Percentiles rank a stretch among this genome's conserved stretches.
These are phyloP conservation scores for Babesia sp. DNA, from an alignment of 169 alveolate genomes.

Conservation along the genomic window DNA sequence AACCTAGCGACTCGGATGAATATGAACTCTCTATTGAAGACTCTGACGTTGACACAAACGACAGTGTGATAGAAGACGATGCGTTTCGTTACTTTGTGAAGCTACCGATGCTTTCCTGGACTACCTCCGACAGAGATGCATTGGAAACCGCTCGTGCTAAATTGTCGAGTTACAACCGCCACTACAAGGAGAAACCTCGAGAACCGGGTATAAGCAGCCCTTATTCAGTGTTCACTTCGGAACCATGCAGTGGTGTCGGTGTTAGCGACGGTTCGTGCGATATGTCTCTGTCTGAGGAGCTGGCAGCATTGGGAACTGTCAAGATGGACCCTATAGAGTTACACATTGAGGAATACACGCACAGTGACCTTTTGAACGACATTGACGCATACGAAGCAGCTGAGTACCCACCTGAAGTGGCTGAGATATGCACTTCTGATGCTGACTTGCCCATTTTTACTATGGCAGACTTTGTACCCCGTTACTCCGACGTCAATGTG, in stretches of 20 bases:
- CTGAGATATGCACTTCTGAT: slow-evolving; percentile 2
- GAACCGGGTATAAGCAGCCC: slow-evolving; percentile 34
- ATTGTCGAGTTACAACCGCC: background rate
- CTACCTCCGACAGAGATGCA: slow-evolving; percentile 42
- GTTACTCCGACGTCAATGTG: slow-evolving; percentile 19
- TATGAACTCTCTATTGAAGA: background rate
- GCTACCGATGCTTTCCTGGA: slow-evolving; percentile 52
- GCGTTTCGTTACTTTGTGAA: slow-evolving; percentile 50
- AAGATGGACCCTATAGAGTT: slow-evolving; percentile 10
- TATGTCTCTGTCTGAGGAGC: slow-evolving; percentile 27
- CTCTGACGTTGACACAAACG: background rate
- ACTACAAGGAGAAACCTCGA: slow-evolving; percentile 12
- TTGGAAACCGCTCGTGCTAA: background rate
- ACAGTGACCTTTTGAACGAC: slow-evolving; percentile 62
- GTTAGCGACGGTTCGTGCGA: slow-evolving; percentile 28
- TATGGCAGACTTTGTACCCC: slow-evolving; percentile 24
- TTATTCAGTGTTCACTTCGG: slow-evolving; percentile 12
- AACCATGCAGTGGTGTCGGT: slow-evolving; percentile 32
- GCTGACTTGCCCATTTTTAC: slow-evolving; percentile 39
- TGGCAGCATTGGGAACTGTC: slow-evolving; percentile 17
- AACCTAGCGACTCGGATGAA: slow-evolving; percentile 2
- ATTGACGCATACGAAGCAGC: slow-evolving; percentile 51
- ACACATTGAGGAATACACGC: slow-evolving; percentile 52
- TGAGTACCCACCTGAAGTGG: slow-evolving; percentile 40
- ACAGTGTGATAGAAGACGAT: slow-evolving; percentile 53